Evolutionary conservation across 139 green algal species (phyloP).

Genomic region (Chlorella sorokiniana): DNA sequence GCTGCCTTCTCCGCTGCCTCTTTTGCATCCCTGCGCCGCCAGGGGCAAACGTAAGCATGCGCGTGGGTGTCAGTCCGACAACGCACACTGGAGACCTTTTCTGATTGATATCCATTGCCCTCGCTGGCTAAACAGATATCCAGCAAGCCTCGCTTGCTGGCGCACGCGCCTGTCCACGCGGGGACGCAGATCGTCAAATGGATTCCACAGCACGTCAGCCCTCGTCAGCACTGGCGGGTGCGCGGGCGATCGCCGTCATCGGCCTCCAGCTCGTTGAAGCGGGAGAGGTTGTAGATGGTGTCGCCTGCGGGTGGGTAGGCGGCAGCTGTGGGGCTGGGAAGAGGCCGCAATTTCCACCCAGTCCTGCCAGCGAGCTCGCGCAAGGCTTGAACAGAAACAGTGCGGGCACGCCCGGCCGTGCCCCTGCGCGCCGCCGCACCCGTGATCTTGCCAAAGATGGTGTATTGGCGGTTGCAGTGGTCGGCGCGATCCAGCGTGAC

Average conservation of each 20-base stretch:
- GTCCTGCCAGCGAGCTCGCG: no score
- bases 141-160: no score
- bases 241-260: constrained; percentile 63
- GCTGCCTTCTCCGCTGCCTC: constrained; percentile 22
- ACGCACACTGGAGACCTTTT: no score
- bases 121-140: no score
- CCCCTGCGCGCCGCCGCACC: neutral
- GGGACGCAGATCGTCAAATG: constrained; percentile 95
- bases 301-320: constrained; percentile 59
- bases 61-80: no score
- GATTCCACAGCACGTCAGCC: constrained; percentile 91
- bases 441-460: constrained; percentile 90
- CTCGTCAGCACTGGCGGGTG: constrained; percentile 71
- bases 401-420: no score
- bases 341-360: neutral
- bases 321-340: neutral
- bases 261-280: constrained; percentile 85
- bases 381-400: no score
- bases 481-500: constrained; percentile 71
- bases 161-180: constrained; percentile 42
- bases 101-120: no score
- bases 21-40: constrained; percentile 25
- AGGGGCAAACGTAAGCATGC: neutral
- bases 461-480: constrained; percentile 89
- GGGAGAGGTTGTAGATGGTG: constrained; percentile 92